Evolutionary conservation across 257 asterid species (phyloP).

Genomic region (Striga asiatica): DNA sequence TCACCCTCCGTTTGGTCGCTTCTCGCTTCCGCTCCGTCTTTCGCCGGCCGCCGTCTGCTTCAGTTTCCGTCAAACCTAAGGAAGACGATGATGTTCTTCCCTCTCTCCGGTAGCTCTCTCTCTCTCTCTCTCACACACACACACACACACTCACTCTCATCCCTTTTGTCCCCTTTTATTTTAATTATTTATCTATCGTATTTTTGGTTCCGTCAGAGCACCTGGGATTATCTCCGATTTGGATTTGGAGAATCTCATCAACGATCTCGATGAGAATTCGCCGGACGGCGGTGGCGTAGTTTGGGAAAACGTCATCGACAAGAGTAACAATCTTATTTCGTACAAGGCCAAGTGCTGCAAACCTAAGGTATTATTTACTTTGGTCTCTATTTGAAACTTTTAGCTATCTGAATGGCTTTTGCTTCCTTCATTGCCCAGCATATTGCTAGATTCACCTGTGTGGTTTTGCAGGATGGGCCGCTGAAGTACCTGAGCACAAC

Average conservation of each 20-base stretch:
- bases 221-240: constrained; percentile 39
- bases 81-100: background rate
- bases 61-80: background rate
- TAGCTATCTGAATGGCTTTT: background rate
- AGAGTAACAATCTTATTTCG: constrained; percentile 32
- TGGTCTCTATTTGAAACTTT: background rate
- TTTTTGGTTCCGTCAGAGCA: constrained; percentile 20
- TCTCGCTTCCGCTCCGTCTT: background rate
- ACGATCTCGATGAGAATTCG: constrained; percentile 34
- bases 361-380: constrained; percentile 46
- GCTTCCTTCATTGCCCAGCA: no score
- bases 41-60: background rate
- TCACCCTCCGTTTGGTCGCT: background rate
- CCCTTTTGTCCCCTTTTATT: background rate
- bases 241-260: constrained; percentile 61
- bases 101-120: constrained; percentile 19
- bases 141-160: background rate
- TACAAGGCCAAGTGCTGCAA: constrained; percentile 72
- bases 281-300: background rate
- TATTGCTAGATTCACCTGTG: no score
- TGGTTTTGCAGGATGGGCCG: constrained; percentile 63
- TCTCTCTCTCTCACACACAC: background rate
- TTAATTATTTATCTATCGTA: background rate
- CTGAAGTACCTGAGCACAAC: constrained; percentile 68
- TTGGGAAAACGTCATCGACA: constrained; percentile 65